Base-by-base conservation (phyloP, 2,329 filamentous ascomycete species). In the Lecanosticta acicola region DNA sequence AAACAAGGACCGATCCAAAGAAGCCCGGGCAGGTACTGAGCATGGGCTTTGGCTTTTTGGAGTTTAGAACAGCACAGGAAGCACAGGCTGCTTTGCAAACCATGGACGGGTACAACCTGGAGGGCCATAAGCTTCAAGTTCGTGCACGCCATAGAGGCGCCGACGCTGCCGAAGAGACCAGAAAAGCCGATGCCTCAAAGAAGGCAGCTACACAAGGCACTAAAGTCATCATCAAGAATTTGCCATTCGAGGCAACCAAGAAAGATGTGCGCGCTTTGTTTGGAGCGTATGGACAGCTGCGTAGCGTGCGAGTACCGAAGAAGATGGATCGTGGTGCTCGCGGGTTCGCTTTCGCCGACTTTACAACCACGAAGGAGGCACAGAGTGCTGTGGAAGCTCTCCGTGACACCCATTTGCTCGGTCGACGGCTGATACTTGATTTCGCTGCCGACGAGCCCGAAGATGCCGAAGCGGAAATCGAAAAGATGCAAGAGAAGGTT, bases 151-250 rank as follows among this genome's bases (percentile, higher is more conserved):
- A 96, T 71, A 89, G 84, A 67, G 87, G 85, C 16, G 76, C 83
- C 47, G 90, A 97, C 69, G 88, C 88, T 14, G 90, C 87, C 1
- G 88, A 94, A 64, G 87, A 94, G 68, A 80, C 86, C 55, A 81
- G 85, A 54, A 84, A 84, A 56, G 84, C 91, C 56, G 89, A 97
- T 62, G 81, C 79, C 54, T 82, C 84, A 41, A 94, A 89, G 75
- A 94, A 91, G 68, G 71, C 79, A 41, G 82, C 86, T 18, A 79
- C 78, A 13, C 80, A 83, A 63, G 79, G 81, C 56, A 96, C 90
- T 39, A 97, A 97, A 77, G 85, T 98, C 63, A 84, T 97, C 68
- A 85, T 98, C 73, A 98, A 97, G 76, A 98, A 98, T 73, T 72
- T 98, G 68, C 91, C 93, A 16, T 98, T 98, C 72, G 88, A 97